Conservation (phyloP, 2,329 filamentous ascomycete species). For the Cytospora chrysosperma region DNA sequence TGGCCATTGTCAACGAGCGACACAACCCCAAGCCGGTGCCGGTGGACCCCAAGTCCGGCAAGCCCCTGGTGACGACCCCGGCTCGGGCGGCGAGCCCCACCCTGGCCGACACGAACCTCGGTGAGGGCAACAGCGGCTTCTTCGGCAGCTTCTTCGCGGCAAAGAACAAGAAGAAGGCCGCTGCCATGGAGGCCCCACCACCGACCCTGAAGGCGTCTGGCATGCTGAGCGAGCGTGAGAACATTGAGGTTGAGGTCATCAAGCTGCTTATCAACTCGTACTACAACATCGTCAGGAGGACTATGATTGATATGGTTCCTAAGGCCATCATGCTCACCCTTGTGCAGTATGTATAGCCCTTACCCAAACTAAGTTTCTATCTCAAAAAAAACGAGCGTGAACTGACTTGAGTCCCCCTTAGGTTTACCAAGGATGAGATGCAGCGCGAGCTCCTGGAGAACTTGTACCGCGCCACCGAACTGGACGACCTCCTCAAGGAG, state of each 20-base stretch:
- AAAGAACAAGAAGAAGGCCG: conserved; percentile 99
- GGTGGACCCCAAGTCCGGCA: conserved; percentile 97
- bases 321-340: conserved; percentile 99
- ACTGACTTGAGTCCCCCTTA: conserved; percentile 36
- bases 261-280: conserved; percentile 96
- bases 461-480: conserved; percentile 88
- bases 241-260: conserved; percentile 96
- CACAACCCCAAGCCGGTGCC: conserved; percentile 87
- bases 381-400: too few species aligned
- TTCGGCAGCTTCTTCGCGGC: conserved; percentile 98
- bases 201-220: conserved; percentile 92
- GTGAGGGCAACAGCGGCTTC: conserved; percentile 70
- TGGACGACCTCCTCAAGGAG: conserved; percentile 95
- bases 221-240: conserved; percentile 88
- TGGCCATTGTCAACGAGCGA: conserved; percentile 96
- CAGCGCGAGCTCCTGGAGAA: conserved; percentile 94
- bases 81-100: conserved; percentile 75
- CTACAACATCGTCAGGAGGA: conserved; percentile 96
- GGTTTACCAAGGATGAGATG: conserved; percentile 97
- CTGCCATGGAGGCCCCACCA: conserved; percentile 97
- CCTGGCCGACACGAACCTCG: conserved; percentile 50
- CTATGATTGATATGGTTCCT: conserved; percentile 99
- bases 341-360: conserved; percentile 69
- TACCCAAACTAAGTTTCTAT: too few species aligned
- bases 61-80: conserved; percentile 72